Conservation (phyloP, 73 alveolate species). For the Paramecium biaurelia region DNA sequence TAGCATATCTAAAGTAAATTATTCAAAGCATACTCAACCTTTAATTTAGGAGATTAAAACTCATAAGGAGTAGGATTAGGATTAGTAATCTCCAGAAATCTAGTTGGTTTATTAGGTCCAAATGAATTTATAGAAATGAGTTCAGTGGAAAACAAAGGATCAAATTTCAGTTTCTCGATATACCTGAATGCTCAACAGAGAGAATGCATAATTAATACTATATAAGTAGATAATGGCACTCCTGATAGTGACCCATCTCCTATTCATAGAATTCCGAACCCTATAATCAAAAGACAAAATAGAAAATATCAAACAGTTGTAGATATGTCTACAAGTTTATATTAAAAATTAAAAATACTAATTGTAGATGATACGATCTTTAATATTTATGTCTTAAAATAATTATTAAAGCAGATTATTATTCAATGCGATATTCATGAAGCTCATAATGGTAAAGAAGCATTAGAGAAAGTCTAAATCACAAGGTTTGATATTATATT, state of each 20-base stretch:
- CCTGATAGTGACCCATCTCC: background rate
- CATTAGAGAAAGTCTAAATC: slow-evolving; percentile 15
- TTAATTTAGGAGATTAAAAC: slow-evolving; percentile 27
- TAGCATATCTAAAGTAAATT: background rate
- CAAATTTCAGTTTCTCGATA: slow-evolving; percentile 39
- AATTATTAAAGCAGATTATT: background rate
- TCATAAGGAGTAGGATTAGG: slow-evolving; percentile 64
- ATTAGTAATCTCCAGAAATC: slow-evolving; percentile 23
- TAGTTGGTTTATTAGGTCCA: slow-evolving; percentile 57
- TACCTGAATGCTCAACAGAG: background rate
- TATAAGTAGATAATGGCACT: background rate
- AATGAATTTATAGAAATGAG: slow-evolving; percentile 24
- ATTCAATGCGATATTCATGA: background rate
- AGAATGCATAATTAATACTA: background rate
- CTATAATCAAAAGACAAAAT: background rate
- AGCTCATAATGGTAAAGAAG: slow-evolving; percentile 52
- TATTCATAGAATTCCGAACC: background rate
- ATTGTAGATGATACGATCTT: slow-evolving; percentile 56
- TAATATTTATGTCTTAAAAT: slow-evolving; percentile 28
- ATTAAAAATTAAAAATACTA: background rate
- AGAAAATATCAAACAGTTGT: background rate
- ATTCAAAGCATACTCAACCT: slow-evolving; percentile 51
- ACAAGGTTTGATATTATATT: slow-evolving; percentile 49
- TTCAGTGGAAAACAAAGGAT: slow-evolving; percentile 39
- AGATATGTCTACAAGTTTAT: background rate